These are phyloP conservation scores for Wallemia hederae DNA, from an alignment of 1,284 basidiomycete species.

Conservation along the genomic window DNA sequence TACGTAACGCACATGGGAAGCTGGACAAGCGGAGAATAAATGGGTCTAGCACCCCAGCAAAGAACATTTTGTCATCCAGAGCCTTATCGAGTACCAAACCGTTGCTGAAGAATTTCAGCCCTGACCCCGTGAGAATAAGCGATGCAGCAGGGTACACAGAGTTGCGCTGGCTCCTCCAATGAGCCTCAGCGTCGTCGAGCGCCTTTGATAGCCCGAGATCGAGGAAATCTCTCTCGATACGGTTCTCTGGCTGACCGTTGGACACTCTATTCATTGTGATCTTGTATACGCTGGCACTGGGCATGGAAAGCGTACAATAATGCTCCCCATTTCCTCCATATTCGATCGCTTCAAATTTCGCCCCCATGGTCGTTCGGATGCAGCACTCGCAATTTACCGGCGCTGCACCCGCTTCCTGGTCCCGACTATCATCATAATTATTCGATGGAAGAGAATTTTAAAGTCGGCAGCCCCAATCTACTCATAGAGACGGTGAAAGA, in stretches of 20 bases:
- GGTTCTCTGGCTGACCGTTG: neutral
- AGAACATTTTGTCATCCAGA: neutral
- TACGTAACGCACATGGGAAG: neutral
- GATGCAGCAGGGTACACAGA: neutral
- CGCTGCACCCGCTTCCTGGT: too few species aligned
- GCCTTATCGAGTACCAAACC: constrained; percentile 1
- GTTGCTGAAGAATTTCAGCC: constrained; percentile 1
- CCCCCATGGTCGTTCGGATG: neutral
- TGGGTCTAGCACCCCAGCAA: neutral
- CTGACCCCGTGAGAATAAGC: neutral
- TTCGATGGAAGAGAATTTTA: neutral
- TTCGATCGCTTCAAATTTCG: neutral
- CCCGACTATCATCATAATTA: too few species aligned
- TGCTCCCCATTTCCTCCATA: neutral
- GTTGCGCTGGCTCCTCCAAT: neutral
- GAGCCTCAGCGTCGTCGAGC: neutral
- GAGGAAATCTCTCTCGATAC: neutral
- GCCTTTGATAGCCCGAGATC: neutral
- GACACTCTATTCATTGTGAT: neutral
- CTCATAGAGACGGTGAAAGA: neutral
- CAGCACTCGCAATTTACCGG: neutral
- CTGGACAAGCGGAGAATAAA: neutral
- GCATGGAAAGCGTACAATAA: neutral
- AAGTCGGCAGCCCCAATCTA: neutral
- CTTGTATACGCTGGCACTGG: neutral